Conservation (phyloP, 805 yeast species). For the Spathaspora gorwiae region DNA sequence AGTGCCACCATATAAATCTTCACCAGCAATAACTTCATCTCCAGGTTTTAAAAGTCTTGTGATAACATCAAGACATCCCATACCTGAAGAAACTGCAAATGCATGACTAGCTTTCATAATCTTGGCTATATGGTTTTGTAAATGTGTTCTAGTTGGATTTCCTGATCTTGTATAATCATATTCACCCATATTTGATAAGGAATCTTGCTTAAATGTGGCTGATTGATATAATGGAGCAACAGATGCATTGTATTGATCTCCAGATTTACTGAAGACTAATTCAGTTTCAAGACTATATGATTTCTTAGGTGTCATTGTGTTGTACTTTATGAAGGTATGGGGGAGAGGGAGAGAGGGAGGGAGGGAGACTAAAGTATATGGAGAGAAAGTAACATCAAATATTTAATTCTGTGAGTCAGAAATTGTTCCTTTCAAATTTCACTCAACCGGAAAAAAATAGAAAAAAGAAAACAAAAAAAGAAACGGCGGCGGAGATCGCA, state of each 20-base stretch:
- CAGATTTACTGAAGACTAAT: conserved; percentile 54
- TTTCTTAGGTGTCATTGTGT: conserved; percentile 19
- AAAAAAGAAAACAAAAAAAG: too few relatives aligned
- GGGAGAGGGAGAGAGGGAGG: background rate
- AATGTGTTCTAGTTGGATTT: conserved; percentile 81
- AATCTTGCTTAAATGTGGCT: conserved; percentile 87
- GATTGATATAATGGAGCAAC: conserved; percentile 87
- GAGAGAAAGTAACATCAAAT: background rate
- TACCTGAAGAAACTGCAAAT: conserved; percentile 84
- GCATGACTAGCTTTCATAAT: conserved; percentile 75
- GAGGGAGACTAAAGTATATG: background rate
- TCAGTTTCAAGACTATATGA: conserved; percentile 63
- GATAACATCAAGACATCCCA: conserved; percentile 88
- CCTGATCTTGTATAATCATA: conserved; percentile 83
- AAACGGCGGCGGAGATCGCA: too few relatives aligned
- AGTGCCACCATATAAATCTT: conserved; percentile 92
- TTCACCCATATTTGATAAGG: conserved; percentile 67
- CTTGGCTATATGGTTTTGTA: conserved; percentile 73
- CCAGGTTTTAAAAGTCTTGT: conserved; percentile 71
- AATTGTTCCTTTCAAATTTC: too few relatives aligned
- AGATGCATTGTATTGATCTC: conserved; percentile 73
- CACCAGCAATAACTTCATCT: conserved; percentile 92
- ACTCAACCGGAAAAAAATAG: too few relatives aligned
- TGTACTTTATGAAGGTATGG: background rate
- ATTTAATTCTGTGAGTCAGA: too few relatives aligned